Conservation (phyloP, 305 asterid species). For the Fraxinus platypoda region DNA sequence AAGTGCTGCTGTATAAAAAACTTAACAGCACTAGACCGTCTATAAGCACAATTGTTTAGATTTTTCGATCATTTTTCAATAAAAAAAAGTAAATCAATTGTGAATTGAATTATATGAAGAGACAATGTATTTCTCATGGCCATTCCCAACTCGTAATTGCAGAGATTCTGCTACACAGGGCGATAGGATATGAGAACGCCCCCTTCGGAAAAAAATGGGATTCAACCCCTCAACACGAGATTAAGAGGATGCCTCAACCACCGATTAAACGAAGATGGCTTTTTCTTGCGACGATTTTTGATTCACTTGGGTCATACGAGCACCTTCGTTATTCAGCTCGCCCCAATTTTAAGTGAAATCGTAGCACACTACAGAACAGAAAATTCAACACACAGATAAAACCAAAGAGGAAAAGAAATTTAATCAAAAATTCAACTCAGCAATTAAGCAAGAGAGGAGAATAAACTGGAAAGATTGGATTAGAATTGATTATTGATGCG, state of each 20-base stretch:
- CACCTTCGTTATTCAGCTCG: neutral
- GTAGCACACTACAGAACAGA: neutral
- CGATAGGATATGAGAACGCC: conserved; percentile 21
- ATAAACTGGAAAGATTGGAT: neutral
- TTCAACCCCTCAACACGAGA: neutral
- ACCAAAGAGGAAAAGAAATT: neutral
- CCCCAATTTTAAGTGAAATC: conserved; percentile 1
- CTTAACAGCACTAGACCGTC: conserved; percentile 4
- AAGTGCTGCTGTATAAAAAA: neutral
- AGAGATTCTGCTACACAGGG: conserved; percentile 24
- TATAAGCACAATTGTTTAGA: neutral
- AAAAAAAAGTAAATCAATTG: neutral
- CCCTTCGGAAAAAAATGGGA: conserved; percentile 10
- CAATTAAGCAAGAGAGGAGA: neutral
- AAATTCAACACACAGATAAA: neutral
- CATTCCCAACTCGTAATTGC: conserved; percentile 21
- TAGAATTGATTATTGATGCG: neutral
- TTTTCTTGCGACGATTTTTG: neutral
- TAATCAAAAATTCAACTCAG: neutral
- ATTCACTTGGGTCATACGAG: neutral
- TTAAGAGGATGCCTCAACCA: conserved; percentile 3
- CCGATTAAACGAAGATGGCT: conserved; percentile 4
- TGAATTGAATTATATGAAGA: neutral
- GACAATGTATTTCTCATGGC: conserved; percentile 11
- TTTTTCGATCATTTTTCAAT: neutral